phyloP scores from a whole-genome alignment of 306 rosid genomes.

The Rubus parviflorus region DNA sequence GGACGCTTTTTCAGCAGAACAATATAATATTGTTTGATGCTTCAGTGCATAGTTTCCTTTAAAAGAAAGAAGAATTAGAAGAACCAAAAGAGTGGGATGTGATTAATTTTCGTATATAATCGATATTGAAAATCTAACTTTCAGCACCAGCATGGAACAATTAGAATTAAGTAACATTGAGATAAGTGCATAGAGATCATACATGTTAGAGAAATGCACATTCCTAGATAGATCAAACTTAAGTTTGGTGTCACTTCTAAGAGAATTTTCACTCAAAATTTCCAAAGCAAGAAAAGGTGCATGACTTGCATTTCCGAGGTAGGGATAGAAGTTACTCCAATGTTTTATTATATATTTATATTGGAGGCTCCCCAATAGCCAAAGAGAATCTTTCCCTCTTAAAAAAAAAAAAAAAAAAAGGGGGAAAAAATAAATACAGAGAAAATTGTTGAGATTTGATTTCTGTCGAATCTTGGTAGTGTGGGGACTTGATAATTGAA shows the following conservation, averaged over 20 bases:
- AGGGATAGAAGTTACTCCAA: slow-evolving; percentile 38
- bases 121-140: background rate
- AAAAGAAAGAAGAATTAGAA: background rate
- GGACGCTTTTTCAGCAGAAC: no score
- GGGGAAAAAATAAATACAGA: background rate
- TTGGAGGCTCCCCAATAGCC: slow-evolving; percentile 13
- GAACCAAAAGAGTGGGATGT: background rate
- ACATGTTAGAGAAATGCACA: slow-evolving; percentile 4
- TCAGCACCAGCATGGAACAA: background rate
- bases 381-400: slow-evolving; percentile 39
- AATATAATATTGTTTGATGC: no score
- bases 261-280: background rate
- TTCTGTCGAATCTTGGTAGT: background rate
- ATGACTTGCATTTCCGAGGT: slow-evolving; percentile 72
- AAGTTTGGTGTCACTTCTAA: slow-evolving; percentile 1
- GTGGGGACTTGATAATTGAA: slow-evolving; percentile 5
- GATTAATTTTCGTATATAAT: background rate
- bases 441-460: slow-evolving; percentile 6
- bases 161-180: background rate
- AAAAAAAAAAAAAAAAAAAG: background rate
- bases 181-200: slow-evolving; percentile 4
- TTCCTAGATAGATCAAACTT: slow-evolving; percentile 17
- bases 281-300: slow-evolving; percentile 35
- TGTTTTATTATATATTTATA: slow-evolving; percentile 28
- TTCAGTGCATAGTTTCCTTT: no score